phyloP scores from a whole-genome alignment of 2,329 filamentous ascomycete species.

The Penicillium digitatum region DNA sequence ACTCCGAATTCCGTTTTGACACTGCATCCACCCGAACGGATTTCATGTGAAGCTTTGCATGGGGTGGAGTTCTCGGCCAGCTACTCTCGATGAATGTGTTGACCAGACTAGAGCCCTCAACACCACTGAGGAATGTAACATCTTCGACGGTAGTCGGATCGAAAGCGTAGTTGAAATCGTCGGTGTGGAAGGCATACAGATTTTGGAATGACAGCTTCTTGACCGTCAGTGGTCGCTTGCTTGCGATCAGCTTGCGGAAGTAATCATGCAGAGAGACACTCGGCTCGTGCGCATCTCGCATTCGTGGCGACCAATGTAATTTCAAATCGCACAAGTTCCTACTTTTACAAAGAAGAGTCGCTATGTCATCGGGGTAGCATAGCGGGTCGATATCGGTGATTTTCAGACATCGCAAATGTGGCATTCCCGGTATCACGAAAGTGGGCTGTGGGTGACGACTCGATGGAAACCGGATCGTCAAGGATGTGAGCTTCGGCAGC shows the following conservation, averaged over 20 bases:
- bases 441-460: conserved; percentile 56
- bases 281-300: conserved; percentile 57
- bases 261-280: conserved; percentile 53
- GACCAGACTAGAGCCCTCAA: conserved; percentile 38
- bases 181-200: conserved; percentile 52
- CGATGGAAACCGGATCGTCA: conserved; percentile 55
- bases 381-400: conserved; percentile 60
- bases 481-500: conserved; percentile 48
- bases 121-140: conserved; percentile 52
- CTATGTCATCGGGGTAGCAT: conserved; percentile 62
- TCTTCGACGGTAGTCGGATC: conserved; percentile 44
- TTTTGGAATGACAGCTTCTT: conserved; percentile 56
- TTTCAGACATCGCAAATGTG: conserved; percentile 52
- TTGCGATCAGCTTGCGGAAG: conserved; percentile 53
- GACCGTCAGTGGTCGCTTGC: conserved; percentile 46
- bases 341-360: conserved; percentile 52
- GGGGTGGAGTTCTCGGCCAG: conserved; percentile 44
- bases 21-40: conserved; percentile 49
- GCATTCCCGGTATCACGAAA: conserved; percentile 54
- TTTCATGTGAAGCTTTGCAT: conserved; percentile 41
- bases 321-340: conserved; percentile 53
- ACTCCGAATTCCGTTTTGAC: conserved; percentile 44
- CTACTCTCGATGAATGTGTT: conserved; percentile 54
- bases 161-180: conserved; percentile 46
- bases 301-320: conserved; percentile 60